Conservation (phyloP, 148 eudicot species). For the Chenopodium berlandieri region DNA sequence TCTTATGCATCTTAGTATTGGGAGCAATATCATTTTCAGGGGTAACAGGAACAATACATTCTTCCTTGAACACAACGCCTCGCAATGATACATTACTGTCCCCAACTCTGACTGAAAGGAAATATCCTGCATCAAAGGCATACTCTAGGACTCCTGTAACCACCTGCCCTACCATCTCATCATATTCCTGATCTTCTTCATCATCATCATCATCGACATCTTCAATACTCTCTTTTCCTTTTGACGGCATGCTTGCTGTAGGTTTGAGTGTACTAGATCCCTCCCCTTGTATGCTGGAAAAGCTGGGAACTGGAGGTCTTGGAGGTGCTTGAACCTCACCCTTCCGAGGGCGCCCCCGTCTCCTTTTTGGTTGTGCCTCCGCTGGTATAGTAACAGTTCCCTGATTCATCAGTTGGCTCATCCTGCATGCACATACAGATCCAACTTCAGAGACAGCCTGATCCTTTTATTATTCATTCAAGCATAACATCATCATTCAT, state of each 20-base stretch:
- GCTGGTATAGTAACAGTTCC: constrained; percentile 8
- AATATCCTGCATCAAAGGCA: constrained; percentile 52
- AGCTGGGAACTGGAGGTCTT: constrained; percentile 1
- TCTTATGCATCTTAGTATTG: constrained; percentile 33
- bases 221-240: constrained; percentile 22
- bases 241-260: constrained; percentile 8
- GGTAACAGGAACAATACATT: constrained; percentile 39
- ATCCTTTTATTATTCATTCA: no score
- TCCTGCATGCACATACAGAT: constrained; percentile 13
- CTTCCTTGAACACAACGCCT: constrained; percentile 49
- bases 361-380: constrained; percentile 39
- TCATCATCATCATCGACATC: constrained; percentile 9
- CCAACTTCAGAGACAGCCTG: not conserved
- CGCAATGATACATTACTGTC: constrained; percentile 25
- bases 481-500: not conserved
- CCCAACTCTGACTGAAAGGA: constrained; percentile 38
- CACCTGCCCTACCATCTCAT: constrained; percentile 45
- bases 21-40: constrained; percentile 52
- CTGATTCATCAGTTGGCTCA: constrained; percentile 27
- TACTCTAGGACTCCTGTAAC: constrained; percentile 51
- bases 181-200: constrained; percentile 8
- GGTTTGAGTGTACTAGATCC: constrained; percentile 13
- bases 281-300: constrained; percentile 9
- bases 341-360: constrained; percentile 56
- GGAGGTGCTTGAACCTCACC: constrained; percentile 30